Evolutionary conservation across 805 yeast genomes (phyloP), one percentile per base, ranked within the genome.

Genomic region (Cyberlindnera petersonii): DNA sequence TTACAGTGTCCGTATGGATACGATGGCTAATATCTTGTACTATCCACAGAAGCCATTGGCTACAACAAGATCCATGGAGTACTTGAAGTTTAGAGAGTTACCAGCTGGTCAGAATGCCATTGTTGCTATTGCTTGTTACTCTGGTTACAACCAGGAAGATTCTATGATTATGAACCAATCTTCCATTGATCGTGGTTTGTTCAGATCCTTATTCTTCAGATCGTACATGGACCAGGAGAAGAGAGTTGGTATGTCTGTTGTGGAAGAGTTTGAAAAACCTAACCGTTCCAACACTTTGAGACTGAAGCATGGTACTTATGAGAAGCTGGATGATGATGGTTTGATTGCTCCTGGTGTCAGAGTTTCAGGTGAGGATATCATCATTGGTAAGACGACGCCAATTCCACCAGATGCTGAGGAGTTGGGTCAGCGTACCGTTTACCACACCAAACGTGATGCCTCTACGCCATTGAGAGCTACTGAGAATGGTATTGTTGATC

Each of bases 91-190:
- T 71, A 78, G 98, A 71, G 98, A 93, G 66, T 73, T 93, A 48
- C 98, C 98, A 26, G 98, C 98, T 44, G 98, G 98, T 43, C 98
- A 93, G 70, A 93, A 93, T 61, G 98, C 98, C 20, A 80, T 93
- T 65, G 98, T 93, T 33, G 98, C 98, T 21, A 93, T 93, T 73
- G 78, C 95, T 31, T 93, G 98, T 76, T 93, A 93, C 67, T 86
- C 96, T 29, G 98, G 98, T 59, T 93, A 93, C 67, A 93, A 93
- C 66, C 98, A 93, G 74, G 98, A 93, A 83, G 98, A 93, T 83
- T 93, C 98, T 29, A 87, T 93, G 93, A 93, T 93, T 70, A 93
- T 93, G 98, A 93, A 93, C 64, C 98, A 93, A 71, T 83, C 95
- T 9, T 86, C 96, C 26, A 93, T 93, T 60, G 98, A 93, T 65